Evolutionary conservation across 2,329 filamentous ascomycete genomes (phyloP), one percentile per base, ranked within the genome.

Genomic region (Volutella citrinella): DNA sequence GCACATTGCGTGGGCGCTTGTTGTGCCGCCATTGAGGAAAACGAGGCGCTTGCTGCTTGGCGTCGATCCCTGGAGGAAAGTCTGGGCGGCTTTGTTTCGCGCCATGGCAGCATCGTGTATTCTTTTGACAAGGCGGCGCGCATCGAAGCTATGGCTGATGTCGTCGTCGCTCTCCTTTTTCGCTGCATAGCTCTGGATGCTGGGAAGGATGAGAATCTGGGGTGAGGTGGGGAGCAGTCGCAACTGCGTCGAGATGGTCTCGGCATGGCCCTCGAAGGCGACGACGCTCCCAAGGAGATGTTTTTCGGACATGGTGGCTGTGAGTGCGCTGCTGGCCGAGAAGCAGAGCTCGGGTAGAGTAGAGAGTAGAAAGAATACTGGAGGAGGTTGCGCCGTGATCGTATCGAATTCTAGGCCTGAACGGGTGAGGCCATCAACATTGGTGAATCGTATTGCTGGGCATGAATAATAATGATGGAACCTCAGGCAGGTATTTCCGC

Each of bases 21-120:
- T 64, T 4, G 73, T 75, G 9, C 79, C 77, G 4, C 78, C 79
- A 32, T 78, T 70, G 56, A 79, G 61, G 44, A 83, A 80, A 7
- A 80, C 78, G 5, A 82, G 54, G 36, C 70, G 69, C 44, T 72
- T 78, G 38, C 68, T 66, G 32, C 58, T 56, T 9, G 61, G 51
- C 2, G 65, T 66, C 7, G 72, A 68, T 9, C 60, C 60, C 24
- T 59, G 55, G 16, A 82, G 54, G 46, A 82, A 83, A 3, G 61
- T 52, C 19, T 62, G 56, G 7, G 78, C 78, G 26, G 61, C 61
- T 32, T 72, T 60, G 19, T 64, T 60, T 25, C 78, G 70, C 13
- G 64, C 57, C 29, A 56, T 43, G 19, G 69, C 63, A 12, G 74
- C 76, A 29, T 68, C 57, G 47, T 81, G 74, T 7, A 78, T 63